Base-by-base conservation (phyloP, 2,329 filamentous ascomycete genomes). In the Penicillium verrucosum region DNA sequence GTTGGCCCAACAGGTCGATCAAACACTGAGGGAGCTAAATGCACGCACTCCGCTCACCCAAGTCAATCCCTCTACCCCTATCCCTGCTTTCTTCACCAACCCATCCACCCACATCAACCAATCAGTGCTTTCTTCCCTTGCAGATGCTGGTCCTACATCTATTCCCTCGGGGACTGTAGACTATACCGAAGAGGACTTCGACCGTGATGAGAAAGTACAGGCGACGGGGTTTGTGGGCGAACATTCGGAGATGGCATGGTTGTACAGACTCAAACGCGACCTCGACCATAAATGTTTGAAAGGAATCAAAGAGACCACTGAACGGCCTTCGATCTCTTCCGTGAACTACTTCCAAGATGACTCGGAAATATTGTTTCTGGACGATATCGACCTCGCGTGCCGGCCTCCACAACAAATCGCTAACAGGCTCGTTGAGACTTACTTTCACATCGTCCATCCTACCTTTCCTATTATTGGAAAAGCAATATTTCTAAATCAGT, bases 221-320 rank as follows among this genome's bases (percentile, higher is more conserved):
- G 68, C 71, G 1, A 72, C 72, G 32, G 75, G 76, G 0, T 78
- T 76, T 63, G 71, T 77, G 54, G 77, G 77, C 11, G 77, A 77
- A 56, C 75, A 77, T 51, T 78, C 76, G 5, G 76, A 77, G 50
- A 69, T 76, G 40, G 72, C 71, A 23, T 79, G 77, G 77, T 60
- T 78, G 27, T 73, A 77, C 59, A 69, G 73, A 51, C 62, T 78
- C 51, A 73, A 71, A 45, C 68, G 73, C 49, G 61, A 71, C 30
- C 72, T 75, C 48, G 70, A 73, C 48, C 65, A 18, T 18, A 18
- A 65, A 12, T 62, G 45, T 42, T 60, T 58, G 2, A 59, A 57
- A 37, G 49, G 60, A 36, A 47, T 51, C 25, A 61, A 56, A 51
- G 66, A 65, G 37, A 60, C 16, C 27, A 44, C 55, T 48, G 63